Base-by-base conservation (phyloP, 176 grass and related monocot species). In the Thinopyrum elongatum region DNA sequence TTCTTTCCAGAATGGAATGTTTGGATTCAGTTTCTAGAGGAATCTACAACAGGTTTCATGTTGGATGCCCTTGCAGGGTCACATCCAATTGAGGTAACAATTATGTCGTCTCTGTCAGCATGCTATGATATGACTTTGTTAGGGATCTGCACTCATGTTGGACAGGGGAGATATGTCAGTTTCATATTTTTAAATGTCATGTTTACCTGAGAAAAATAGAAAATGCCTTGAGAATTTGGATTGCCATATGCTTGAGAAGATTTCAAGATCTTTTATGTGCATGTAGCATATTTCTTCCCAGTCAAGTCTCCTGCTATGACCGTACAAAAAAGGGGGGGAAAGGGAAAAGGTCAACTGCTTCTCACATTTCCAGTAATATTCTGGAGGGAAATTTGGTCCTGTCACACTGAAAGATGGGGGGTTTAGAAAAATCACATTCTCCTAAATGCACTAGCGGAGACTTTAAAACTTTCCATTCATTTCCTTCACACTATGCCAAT, bases 1-100 rank as follows among this genome's bases (percentile, higher is more conserved):
- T 89, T 95, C 30, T 98, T 98, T 91, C 96, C 96, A 87, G 93
- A 95, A 94, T 98, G 96, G 96, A 98, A 94, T 55, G 67, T 98
- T 82, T 98, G 96, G 96, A 95, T 89, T 35, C 96, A 98, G 76
- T 95, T 98, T 86, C 87, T 98, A 31, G 90, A 92, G 47, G 92
- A 95, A 74, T 88, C 92, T 63, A 94, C 92, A 28, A 87, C n/a
- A 70, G 94, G 93, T 72, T 80, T 95, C 70, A 90, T 83, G 83
- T 89, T 95, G 82, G 96, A 98, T 92, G 92, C 93, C 79, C 92
- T 98, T 72, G 88, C 79, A 81, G 96, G 91, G 76, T 98, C 90
- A 79, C 96, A 98, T 90, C 93, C 96, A 76, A 98, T 98, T 88
- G 93, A 98, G 96, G 96, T 95, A 86, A 84, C 26, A 31, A 38